Evolutionary conservation across 192 early-diverging fungal species (phyloP).

Genomic region (Backusella parvicylindrica): DNA sequence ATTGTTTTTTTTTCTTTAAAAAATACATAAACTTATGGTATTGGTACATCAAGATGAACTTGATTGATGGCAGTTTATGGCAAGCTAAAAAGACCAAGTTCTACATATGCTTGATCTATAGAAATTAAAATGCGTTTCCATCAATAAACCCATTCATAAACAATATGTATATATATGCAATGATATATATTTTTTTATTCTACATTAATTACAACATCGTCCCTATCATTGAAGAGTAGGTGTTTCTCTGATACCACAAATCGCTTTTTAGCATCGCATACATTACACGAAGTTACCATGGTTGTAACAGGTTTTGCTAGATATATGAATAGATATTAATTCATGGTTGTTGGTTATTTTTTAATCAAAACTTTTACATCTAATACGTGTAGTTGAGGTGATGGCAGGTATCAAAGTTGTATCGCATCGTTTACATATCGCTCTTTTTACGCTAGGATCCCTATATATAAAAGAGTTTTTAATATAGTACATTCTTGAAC

Average conservation of each 20-base stretch:
- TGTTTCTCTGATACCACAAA: conserved; percentile 4
- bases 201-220: background rate
- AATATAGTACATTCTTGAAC: background rate
- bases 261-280: conserved; percentile 35
- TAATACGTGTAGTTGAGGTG: conserved; percentile 39
- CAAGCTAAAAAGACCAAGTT: no score
- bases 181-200: background rate
- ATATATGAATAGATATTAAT: background rate
- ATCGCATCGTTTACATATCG: conserved; percentile 54
- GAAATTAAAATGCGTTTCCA: no score
- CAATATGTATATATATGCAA: background rate
- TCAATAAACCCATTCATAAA: no score
- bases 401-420: conserved; percentile 49
- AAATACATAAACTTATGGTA: no score
- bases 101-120: no score
- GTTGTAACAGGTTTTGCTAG: conserved; percentile 35
- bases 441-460: conserved; percentile 53
- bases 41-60: no score
- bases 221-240: conserved; percentile 3
- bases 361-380: conserved; percentile 28
- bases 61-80: no score
- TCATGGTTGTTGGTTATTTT: background rate
- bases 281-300: conserved; percentile 31
- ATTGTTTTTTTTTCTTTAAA: no score
- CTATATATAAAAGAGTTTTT: conserved; percentile 33